Base-by-base conservation (phyloP, 306 rosid species). In the Prunus mongolica region DNA sequence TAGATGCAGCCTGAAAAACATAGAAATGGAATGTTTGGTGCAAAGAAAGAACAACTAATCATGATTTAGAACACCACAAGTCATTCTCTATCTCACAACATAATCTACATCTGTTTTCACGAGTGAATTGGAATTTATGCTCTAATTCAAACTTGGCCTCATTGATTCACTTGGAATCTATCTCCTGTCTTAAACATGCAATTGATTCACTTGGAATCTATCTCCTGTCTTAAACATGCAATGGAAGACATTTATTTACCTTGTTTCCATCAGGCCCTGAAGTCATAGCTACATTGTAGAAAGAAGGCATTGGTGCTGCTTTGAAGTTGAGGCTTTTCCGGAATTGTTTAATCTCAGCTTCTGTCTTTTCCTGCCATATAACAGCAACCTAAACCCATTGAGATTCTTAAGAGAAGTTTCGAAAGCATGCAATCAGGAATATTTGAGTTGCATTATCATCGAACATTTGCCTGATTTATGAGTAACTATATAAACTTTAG, bases 281-380 rank as follows among this genome's bases (percentile, higher is more conserved):
- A 67, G 78, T 68, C 6, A 19, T 68, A 67, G 88, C 56, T 74
- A 78, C 61, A 24, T 69, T 82, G 65, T 88, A 88, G 79, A 88
- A 89, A 46, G 96, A 88, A 71, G 93, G 93, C 88, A 88, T 86
- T 45, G 96, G 91, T 2, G 87, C 88, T 61, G 93, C 95, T 83
- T 90, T 92, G 69, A 92, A 87, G 83, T 86, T 87, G 51, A 92
- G 92, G 80, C 81, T 88, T 84, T 78, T 90, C 69, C 89, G 82
- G 50, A 90, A 66, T 78, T 82, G 81, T 72, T 75, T 89, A 46
- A 88, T 84, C 74, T 90, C 96, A 76, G 96, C 90, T 69, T 90
- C 87, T 41, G 74, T 80, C 85, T 86, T 87, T 62, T 82, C 91
- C 97, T 90, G 81, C 79, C 78, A 10, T 2, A 47, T 25, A 79